Conservation (phyloP, 306 rosid genomes). For the Hippophae tibetana region DNA sequence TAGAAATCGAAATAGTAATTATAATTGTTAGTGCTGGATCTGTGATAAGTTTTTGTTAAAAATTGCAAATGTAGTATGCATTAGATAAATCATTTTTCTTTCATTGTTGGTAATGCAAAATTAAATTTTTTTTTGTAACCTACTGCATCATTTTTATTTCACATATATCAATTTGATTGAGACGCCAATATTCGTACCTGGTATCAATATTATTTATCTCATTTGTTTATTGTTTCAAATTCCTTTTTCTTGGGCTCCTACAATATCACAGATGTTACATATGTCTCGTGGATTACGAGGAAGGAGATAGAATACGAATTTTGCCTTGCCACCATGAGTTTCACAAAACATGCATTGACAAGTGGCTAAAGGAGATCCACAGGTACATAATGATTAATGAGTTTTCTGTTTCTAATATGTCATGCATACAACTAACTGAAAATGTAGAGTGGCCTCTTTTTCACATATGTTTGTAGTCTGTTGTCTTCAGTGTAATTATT, state of each 20-base stretch:
- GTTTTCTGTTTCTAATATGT: background rate
- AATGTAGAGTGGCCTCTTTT: background rate
- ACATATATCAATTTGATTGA: background rate
- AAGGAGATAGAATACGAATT: conserved; percentile 78
- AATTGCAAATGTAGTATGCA: background rate
- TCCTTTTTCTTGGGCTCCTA: conserved; percentile 16
- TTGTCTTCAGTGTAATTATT: too few species aligned
- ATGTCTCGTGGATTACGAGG: conserved; percentile 98
- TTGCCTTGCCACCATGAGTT: conserved; percentile 94
- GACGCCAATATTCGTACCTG: background rate
- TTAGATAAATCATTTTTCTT: background rate
- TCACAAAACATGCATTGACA: conserved; percentile 84
- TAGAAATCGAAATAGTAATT: background rate
- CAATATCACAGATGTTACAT: conserved; percentile 67
- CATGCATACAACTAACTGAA: background rate
- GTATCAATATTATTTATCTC: background rate
- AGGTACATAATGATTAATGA: conserved; percentile 35
- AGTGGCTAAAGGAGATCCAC: conserved; percentile 98
- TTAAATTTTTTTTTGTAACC: background rate
- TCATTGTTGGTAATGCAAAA: background rate
- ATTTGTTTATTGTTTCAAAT: background rate
- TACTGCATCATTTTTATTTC: background rate
- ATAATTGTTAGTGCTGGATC: background rate
- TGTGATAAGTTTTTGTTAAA: background rate
- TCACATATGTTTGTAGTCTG: background rate